Conservation (phyloP, 371 early-diverging fungal species). For the Racocetra persica region DNA sequence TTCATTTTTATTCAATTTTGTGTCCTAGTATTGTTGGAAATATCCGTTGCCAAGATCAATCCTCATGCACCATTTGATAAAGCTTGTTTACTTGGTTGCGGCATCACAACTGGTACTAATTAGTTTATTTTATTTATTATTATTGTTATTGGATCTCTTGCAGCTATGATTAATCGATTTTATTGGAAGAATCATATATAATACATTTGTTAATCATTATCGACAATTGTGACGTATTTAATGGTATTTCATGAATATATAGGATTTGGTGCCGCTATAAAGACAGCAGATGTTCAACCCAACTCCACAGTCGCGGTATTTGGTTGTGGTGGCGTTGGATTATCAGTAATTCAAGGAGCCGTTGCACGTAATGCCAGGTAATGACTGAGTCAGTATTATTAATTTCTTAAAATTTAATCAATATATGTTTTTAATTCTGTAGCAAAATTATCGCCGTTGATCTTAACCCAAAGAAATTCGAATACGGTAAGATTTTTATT, state of each 20-base stretch:
- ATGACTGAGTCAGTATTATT: neutral
- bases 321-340: constrained; percentile 95
- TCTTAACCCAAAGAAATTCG: constrained; percentile 84
- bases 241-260: neutral
- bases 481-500: constrained; percentile 46
- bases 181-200: too few species aligned
- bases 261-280: constrained; percentile 89
- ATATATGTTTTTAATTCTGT: constrained; percentile 38
- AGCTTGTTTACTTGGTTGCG: constrained; percentile 93
- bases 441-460: constrained; percentile 91
- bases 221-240: too few species aligned
- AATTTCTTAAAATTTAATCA: too few species aligned
- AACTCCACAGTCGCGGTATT: constrained; percentile 89
- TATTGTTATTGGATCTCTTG: neutral
- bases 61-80: constrained; percentile 83
- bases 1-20: neutral
- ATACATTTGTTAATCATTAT: too few species aligned
- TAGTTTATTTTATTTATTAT: neutral
- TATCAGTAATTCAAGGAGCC: constrained; percentile 91
- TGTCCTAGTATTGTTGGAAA: constrained; percentile 78
- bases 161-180: too few species aligned
- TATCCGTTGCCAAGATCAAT: constrained; percentile 90
- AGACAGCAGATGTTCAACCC: constrained; percentile 88
- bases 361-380: constrained; percentile 69
- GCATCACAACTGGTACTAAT: constrained; percentile 85